Conservation (phyloP, 1,139 yeast species). For the Yamadazyma triangularis region DNA sequence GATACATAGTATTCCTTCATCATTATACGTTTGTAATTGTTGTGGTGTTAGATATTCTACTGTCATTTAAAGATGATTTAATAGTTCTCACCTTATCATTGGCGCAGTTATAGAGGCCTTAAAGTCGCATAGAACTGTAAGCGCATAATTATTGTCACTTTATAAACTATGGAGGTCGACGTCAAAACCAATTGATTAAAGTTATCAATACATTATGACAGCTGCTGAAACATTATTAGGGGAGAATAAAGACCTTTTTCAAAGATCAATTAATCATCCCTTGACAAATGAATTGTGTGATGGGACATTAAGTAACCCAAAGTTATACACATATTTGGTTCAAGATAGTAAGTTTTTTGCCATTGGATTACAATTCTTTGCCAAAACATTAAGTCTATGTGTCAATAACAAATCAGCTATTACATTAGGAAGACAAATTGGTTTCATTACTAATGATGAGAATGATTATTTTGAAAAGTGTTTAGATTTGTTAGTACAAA, state of each 20-base stretch:
- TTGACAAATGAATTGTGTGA: constrained; percentile 43
- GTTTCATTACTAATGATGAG: constrained; percentile 45
- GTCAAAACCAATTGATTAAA: not conserved
- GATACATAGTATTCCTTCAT: constrained; percentile 62
- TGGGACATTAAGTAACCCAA: constrained; percentile 41
- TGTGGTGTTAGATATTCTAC: constrained; percentile 20
- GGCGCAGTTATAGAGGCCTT: not conserved
- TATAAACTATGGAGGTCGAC: too few relatives aligned
- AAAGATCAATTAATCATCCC: constrained; percentile 33
- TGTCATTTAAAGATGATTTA: constrained; percentile 2
- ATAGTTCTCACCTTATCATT: constrained; percentile 2
- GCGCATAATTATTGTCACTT: too few relatives aligned
- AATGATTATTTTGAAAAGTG: constrained; percentile 42
- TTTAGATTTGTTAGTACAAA: constrained; percentile 23
- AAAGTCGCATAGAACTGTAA: too few relatives aligned
- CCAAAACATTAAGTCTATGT: constrained; percentile 42
- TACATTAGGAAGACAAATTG: constrained; percentile 45
- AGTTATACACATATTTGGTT: constrained; percentile 38
- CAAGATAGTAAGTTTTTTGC: constrained; percentile 50
- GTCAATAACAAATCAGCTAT: constrained; percentile 33
- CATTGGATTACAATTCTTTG: constrained; percentile 37
- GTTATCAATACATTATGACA: constrained; percentile 2
- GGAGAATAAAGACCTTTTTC: constrained; percentile 18
- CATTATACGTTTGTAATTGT: constrained; percentile 43
- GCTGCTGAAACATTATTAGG: constrained; percentile 14